phyloP scores from a whole-genome alignment of 225 moss, liverwort and hornwort species.

The Climacium dendroides region DNA sequence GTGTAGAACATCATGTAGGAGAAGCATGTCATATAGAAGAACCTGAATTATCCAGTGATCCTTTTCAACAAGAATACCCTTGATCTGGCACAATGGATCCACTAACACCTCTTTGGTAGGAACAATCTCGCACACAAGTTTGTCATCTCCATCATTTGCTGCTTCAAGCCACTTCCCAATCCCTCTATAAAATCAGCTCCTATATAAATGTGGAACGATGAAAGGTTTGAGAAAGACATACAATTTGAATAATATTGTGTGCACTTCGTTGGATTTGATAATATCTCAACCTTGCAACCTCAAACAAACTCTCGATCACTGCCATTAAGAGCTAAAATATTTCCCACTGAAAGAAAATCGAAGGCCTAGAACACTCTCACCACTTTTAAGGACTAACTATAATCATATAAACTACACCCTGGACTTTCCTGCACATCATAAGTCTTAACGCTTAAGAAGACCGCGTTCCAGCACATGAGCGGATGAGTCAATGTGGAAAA shows the following conservation, averaged over 20 bases:
- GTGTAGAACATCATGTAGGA: neutral
- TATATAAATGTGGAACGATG: neutral
- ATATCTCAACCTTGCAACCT: neutral
- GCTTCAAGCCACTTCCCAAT: constrained; percentile 97
- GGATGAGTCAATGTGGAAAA: neutral
- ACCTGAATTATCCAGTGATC: constrained; percentile 99
- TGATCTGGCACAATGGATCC: constrained; percentile 64
- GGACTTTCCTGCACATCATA: neutral
- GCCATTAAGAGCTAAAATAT: neutral
- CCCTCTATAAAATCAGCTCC: constrained; percentile 1
- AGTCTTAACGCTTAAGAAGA: neutral
- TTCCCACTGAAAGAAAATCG: neutral
- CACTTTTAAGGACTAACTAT: neutral
- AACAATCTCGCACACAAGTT: constrained; percentile 81
- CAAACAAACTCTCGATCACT: neutral
- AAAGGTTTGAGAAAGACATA: neutral
- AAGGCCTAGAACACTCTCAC: neutral
- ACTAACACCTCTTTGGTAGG: constrained; percentile 64
- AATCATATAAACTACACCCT: neutral
- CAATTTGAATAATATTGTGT: neutral
- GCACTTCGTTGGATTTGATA: neutral
- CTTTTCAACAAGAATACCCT: constrained; percentile 58
- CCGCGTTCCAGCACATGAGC: neutral
- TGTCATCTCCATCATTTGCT: constrained; percentile 97
- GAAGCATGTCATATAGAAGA: neutral